phyloP scores from a whole-genome alignment of 2,329 filamentous ascomycete genomes.

The Penicillium sp. region DNA sequence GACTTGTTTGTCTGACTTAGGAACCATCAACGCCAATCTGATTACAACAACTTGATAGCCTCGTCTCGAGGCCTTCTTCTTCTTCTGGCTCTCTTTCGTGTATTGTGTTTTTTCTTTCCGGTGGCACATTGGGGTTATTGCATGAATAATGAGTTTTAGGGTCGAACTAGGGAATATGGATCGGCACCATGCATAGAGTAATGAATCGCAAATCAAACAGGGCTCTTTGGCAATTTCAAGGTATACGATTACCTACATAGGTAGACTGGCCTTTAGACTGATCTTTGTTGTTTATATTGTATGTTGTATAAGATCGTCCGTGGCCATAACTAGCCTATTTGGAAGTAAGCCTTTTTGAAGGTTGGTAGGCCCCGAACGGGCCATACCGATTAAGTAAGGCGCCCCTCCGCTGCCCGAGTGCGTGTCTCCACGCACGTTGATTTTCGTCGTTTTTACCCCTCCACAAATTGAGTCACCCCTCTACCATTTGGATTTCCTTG shows the following conservation, averaged over 20 bases:
- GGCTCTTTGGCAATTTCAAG: not conserved
- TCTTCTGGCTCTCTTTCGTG: constrained; percentile 1
- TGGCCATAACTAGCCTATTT: not conserved
- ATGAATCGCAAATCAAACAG: constrained; percentile 14
- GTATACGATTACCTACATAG: not conserved
- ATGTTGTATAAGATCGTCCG: not conserved
- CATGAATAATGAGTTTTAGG: constrained; percentile 22
- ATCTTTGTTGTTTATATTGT: too few species aligned
- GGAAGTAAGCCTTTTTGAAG: not conserved
- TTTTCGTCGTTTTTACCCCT: constrained; percentile 27
- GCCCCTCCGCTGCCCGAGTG: constrained; percentile 6
- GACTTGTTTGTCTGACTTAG: not conserved
- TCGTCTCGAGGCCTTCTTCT: constrained; percentile 1
- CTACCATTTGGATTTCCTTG: constrained; percentile 4
- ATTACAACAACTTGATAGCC: not conserved
- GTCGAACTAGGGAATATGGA: constrained; percentile 17
- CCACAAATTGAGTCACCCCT: constrained; percentile 25
- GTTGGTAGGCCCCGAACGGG: not conserved
- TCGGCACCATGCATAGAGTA: constrained; percentile 25
- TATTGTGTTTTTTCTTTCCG: constrained; percentile 7
- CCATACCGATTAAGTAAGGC: constrained; percentile 24
- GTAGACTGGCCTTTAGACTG: too few species aligned
- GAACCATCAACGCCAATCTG: not conserved
- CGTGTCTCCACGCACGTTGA: constrained; percentile 8
- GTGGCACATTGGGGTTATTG: constrained; percentile 20